Evolutionary conservation across 2,329 filamentous ascomycete species (phyloP).

Genomic region (Apiospora pterosperma): DNA sequence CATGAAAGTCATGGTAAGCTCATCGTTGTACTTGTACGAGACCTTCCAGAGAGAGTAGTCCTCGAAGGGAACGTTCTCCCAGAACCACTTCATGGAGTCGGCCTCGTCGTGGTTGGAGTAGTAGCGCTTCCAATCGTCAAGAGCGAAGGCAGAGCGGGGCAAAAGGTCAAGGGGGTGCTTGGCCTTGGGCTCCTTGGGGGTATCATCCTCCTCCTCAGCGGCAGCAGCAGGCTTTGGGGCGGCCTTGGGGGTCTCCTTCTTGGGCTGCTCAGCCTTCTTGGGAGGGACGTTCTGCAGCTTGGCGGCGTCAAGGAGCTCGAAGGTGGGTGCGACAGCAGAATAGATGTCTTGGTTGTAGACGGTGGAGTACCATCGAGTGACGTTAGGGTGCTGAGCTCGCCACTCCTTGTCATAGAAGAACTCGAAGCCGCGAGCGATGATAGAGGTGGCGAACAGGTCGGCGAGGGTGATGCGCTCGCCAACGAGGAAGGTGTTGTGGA

Average conservation of each 20-base stretch:
- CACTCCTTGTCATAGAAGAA: conserved; percentile 91
- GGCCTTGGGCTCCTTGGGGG: conserved; percentile 70
- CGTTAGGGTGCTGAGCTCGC: conserved; percentile 78
- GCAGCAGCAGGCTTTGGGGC: conserved; percentile 39
- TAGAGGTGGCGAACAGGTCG: conserved; percentile 78
- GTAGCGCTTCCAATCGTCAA: conserved; percentile 98
- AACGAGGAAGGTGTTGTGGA: conserved; percentile 93
- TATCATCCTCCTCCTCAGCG: conserved; percentile 54
- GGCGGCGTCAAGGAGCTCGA: conserved; percentile 78
- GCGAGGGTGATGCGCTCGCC: conserved; percentile 96
- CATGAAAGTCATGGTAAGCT: conserved; percentile 98
- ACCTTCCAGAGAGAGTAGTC: conserved; percentile 95
- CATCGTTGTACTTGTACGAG: conserved; percentile 99
- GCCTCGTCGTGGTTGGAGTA: conserved; percentile 95
- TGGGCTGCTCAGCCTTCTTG: conserved; percentile 75
- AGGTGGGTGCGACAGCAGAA: conserved; percentile 72
- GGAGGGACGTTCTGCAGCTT: conserved; percentile 67
- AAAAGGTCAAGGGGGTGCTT: conserved; percentile 95
- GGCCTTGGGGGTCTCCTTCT: conserved; percentile 49
- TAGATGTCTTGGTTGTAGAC: conserved; percentile 91
- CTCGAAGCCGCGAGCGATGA: conserved; percentile 86
- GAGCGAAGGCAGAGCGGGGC: conserved; percentile 71
- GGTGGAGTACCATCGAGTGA: conserved; percentile 92
- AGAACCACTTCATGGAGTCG: conserved; percentile 93
- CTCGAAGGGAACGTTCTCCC: conserved; percentile 89